Base-by-base conservation (phyloP, 257 asterid genomes). In the Ehretia macrophylla region DNA sequence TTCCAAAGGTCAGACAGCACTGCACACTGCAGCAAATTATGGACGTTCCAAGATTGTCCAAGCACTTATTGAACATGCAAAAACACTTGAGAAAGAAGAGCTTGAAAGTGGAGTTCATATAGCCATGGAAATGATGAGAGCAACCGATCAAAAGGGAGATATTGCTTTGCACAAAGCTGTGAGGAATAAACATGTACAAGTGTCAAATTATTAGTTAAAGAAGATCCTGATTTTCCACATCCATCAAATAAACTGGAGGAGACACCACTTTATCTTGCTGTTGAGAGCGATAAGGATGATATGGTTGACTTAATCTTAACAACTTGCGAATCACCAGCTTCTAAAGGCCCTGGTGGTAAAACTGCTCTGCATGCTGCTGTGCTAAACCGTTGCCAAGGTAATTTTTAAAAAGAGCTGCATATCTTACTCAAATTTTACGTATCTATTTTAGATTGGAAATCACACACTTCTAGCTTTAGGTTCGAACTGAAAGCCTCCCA, bases 211-310 rank as follows among this genome's bases (percentile, higher is more conserved):
- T 51, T 66, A 51, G 20, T 52, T 3, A 35, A 44, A 27, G 56
- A n/a, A 13, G 66, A 42, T 59, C 55, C 55, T 23, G 60, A 40
- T 0, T 40, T 6, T 16, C n/a, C 16, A 8, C 5, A 55, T 10
- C 19, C 17, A 11, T 14, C 22, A 3, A 64, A 55, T 32, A 27
- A 10, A 4, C 18, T 42, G 19, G 17, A n/a, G 10, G 60, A 59
- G 42, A 67, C 60, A 11, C 66, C 72, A 10, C 49, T 67, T 1
- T 67, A 58, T 38, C 14, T 67, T 23, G 72, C 66, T 12, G 66
- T 13, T 1, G 72, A 59, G 53, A 58, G 38, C 14, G 49, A 40
- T 22, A 20, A 59, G 10, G n/a, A 10, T 35, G 55, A 20, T 8
- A 18, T 53, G n/a, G 66, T 52, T 27, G 18, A 14, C 0, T 11